These are phyloP conservation scores for Blepharisma japonicum DNA, from an alignment of 73 alveolate genomes.

Conservation along the genomic window DNA sequence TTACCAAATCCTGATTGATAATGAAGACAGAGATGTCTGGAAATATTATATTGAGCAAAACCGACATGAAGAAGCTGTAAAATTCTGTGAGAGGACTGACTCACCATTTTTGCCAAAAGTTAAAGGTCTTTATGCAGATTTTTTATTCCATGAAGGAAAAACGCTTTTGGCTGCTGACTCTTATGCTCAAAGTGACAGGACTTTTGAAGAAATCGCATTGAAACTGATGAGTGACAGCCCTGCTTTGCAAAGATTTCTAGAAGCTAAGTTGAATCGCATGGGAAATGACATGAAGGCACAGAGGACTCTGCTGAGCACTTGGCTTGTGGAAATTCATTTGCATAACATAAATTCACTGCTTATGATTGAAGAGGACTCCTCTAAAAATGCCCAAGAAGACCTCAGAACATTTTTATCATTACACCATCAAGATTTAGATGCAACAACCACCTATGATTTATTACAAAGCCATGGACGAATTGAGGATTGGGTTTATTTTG, in stretches of 20 bases:
- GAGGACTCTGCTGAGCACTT: conserved; percentile 79
- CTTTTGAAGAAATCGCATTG: conserved; percentile 83
- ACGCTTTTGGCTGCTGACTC: conserved; percentile 70
- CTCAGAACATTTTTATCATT: conserved; percentile 44
- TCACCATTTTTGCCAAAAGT: conserved; percentile 52
- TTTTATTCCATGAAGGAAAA: conserved; percentile 68
- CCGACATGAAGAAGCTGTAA: conserved; percentile 60
- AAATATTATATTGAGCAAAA: conserved; percentile 74
- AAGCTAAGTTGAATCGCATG: conserved; percentile 40
- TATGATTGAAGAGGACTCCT: conserved; percentile 53
- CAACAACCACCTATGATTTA: conserved; percentile 69
- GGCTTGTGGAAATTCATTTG: conserved; percentile 85
- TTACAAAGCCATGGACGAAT: conserved; percentile 84
- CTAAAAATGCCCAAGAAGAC: conserved; percentile 40
- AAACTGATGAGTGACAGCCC: conserved; percentile 63
- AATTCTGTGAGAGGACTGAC: conserved; percentile 51
- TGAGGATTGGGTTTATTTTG: conserved; percentile 83
- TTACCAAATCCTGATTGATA: conserved; percentile 49
- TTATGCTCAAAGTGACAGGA: conserved; percentile 68
- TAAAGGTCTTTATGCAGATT: conserved; percentile 80
- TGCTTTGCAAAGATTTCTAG: conserved; percentile 60
- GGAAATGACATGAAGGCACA: conserved; percentile 67
- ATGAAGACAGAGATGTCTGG: conserved; percentile 89
- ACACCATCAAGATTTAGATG: conserved; percentile 61
- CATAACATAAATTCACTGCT: conserved; percentile 58